Evolutionary conservation across 2,329 filamentous ascomycete genomes (phyloP).

Genomic region (Penicillium janthinellum): DNA sequence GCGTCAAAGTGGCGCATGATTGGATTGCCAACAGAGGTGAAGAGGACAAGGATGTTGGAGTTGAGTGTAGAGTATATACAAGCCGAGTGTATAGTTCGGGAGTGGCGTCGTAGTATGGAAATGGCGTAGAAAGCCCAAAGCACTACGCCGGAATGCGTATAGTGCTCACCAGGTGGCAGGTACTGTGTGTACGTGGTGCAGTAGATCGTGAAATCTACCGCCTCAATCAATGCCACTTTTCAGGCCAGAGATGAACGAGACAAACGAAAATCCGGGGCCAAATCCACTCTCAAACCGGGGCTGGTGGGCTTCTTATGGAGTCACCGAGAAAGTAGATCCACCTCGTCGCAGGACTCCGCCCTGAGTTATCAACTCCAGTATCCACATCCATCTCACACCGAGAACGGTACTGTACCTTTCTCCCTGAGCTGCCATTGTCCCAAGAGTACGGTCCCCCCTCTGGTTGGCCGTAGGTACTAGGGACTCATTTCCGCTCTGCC

Average conservation of each 20-base stretch:
- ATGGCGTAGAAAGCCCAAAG: neutral
- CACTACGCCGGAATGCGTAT: neutral
- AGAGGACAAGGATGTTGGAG: neutral
- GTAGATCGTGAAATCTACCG: neutral
- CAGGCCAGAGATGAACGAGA: neutral
- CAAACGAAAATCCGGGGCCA: slow-evolving; percentile 9
- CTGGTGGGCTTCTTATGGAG: slow-evolving; percentile 9
- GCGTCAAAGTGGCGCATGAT: slow-evolving; percentile 43
- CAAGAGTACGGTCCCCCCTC: too few relatives aligned
- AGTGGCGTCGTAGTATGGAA: neutral
- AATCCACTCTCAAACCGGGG: slow-evolving; percentile 12
- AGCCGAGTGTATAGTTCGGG: neutral
- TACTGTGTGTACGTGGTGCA: neutral
- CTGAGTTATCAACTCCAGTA: neutral
- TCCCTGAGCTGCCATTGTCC: too few relatives aligned
- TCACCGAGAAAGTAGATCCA: neutral
- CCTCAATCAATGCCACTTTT: neutral
- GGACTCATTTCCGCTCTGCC: neutral
- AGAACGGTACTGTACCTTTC: too few relatives aligned
- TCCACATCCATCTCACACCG: neutral
- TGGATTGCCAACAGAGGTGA: neutral
- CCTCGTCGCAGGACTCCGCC: neutral
- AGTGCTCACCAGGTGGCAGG: too few relatives aligned
- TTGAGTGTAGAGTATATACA: neutral
- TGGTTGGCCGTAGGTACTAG: too few relatives aligned